Evolutionary conservation across 805 yeast genomes (phyloP), one percentile per base, ranked within the genome.

Genomic region (Candida broadrunensis): DNA sequence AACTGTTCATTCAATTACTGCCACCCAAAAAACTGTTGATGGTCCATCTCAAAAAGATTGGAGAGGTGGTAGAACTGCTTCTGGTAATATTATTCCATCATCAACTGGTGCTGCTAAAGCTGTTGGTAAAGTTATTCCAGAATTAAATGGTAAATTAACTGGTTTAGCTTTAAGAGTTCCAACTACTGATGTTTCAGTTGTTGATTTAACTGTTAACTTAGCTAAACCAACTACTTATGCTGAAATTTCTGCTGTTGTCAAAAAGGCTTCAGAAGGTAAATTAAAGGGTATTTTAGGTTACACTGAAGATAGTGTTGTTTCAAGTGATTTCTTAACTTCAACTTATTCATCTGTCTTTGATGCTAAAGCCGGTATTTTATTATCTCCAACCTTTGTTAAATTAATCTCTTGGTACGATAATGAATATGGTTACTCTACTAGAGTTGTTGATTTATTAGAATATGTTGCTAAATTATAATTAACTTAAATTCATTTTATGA

Each of bases 41-140:
- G 96, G 96, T 74, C 95, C 96, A 60, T 87, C 96, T 67, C 88
- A 83, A 81, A 88, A 88, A 81, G 96, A 88, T 80, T 88, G 96
- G 96, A 85, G 96, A 82, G 96, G 96, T 69, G 96, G 96, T 70
- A 85, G 96, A 78, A 85, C 96, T 58, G 96, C 96, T 65, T 84
- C 91, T 48, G 95, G 90, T 65, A 88, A 88, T 85, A 86, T 88
- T 70, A 88, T 88, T 56, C 96, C 96, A 63, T 87, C 95, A 30
- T 85, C 96, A 50, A 88, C 96, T 50, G 96, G 96, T 82, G 96
- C 96, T 60, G 96, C 96, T 62, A 88, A 88, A 83, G 96, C 96
- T 53, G 96, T 88, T 58, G 96, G 96, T 70, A 87, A 87, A 81
- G 96, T 88, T 58, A 83, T 88, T 60, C 96, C 96, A 53, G 83